A percentile compares a stretch with the other conserved stretches of the same genome.
Evolutionary conservation across 192 early-diverging fungal species (phyloP).

Genomic region (Dissophora globulifera): DNA sequence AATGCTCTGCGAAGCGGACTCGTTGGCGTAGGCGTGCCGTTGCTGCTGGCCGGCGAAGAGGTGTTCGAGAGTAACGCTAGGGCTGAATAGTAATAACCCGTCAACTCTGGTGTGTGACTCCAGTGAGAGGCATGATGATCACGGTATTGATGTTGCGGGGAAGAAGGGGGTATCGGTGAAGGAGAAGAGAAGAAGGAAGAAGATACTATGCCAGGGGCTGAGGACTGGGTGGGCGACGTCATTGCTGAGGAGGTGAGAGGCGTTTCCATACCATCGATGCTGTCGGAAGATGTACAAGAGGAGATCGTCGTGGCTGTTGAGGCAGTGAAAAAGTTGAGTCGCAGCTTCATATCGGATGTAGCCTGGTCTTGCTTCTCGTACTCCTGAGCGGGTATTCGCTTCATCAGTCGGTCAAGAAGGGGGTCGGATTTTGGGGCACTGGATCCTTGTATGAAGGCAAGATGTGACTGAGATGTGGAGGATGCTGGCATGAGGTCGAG

Average conservation of each 20-base stretch:
- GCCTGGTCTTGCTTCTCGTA: too few species aligned
- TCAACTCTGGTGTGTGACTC: too few species aligned
- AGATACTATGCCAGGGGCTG: background rate
- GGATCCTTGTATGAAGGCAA: background rate
- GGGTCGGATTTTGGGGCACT: background rate
- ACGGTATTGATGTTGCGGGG: too few species aligned
- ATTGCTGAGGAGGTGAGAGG: slow-evolving; percentile 8
- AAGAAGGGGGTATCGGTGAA: too few species aligned
- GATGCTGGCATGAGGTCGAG: slow-evolving; percentile 1
- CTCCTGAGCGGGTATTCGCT: too few species aligned
- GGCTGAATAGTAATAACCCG: background rate
- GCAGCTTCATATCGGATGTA: background rate
- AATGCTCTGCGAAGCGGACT: slow-evolving; percentile 14
- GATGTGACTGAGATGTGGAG: background rate
- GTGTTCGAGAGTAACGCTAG: background rate
- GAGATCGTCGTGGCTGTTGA: background rate
- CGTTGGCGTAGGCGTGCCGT: slow-evolving; percentile 1
- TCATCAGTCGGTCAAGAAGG: background rate
- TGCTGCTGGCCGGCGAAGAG: background rate
- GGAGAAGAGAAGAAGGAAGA: background rate
- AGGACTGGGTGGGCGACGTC: slow-evolving; percentile 5
- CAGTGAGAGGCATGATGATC: too few species aligned
- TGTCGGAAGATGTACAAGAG: slow-evolving; percentile 1
- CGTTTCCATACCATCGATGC: slow-evolving; percentile 2
- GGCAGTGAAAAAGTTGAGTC: too few species aligned